phyloP scores from a whole-genome alignment of 345 rosid genomes.

The Gossypium longicalyx region DNA sequence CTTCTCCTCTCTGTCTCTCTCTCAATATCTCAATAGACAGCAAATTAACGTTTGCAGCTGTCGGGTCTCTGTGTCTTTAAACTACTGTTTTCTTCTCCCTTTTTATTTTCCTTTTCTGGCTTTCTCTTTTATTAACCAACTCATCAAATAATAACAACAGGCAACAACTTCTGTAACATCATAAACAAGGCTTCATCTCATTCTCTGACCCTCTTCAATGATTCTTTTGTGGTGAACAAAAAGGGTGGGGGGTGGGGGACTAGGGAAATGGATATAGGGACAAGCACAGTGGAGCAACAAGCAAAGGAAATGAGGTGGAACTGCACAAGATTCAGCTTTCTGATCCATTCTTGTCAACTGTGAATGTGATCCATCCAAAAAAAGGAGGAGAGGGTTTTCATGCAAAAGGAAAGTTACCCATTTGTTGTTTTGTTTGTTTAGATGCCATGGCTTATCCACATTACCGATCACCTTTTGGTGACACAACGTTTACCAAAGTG shows the following conservation, averaged over 20 bases:
- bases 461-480: conserved; percentile 89
- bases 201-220: conserved; percentile 24
- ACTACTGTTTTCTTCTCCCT: neutral
- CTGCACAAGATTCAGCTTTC: conserved; percentile 1
- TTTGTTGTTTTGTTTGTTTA: conserved; percentile 15
- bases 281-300: conserved; percentile 12
- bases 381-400: neutral
- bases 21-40: conserved; percentile 30
- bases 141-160: conserved; percentile 15
- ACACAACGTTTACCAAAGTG: conserved; percentile 85
- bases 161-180: conserved; percentile 12
- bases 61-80: conserved; percentile 26
- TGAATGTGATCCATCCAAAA: neutral
- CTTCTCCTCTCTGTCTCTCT: conserved; percentile 5
- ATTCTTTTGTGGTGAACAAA: conserved; percentile 17
- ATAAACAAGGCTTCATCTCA: conserved; percentile 21
- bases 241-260: neutral
- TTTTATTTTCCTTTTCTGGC: neutral
- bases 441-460: conserved; percentile 46
- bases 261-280: neutral
- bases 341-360: conserved; percentile 3
- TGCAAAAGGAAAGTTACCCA: conserved; percentile 26
- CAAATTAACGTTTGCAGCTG: conserved; percentile 54
- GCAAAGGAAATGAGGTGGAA: conserved; percentile 18
- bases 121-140: conserved; percentile 29